phyloP scores from a whole-genome alignment of 192 early-diverging fungal genomes.

The Coemansia sp. region DNA sequence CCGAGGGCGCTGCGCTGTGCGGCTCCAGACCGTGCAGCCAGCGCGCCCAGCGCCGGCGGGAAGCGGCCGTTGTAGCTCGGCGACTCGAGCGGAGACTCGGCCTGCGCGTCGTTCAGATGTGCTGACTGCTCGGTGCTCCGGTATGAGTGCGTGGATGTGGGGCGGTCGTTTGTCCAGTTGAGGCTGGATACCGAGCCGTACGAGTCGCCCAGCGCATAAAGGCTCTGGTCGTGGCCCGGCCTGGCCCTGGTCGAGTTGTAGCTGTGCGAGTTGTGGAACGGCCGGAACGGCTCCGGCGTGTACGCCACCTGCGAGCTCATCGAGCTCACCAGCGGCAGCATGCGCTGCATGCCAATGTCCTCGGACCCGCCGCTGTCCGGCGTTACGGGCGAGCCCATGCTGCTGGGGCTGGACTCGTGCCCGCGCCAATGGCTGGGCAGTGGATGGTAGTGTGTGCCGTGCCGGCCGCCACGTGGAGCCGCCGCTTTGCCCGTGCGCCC shows the following conservation, averaged over 20 bases:
- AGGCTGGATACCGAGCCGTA: constrained; percentile 45
- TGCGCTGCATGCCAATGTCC: constrained; percentile 4
- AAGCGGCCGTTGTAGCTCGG: constrained; percentile 26
- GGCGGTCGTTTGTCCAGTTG: constrained; percentile 42
- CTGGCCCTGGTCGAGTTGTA: constrained; percentile 15
- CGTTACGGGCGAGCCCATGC: constrained; percentile 43
- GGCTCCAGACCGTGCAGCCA: constrained; percentile 29
- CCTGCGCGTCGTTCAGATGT: constrained; percentile 20
- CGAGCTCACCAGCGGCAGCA: constrained; percentile 3
- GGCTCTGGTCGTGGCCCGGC: constrained; percentile 14
- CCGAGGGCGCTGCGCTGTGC: constrained; percentile 24
- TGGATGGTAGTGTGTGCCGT: constrained; percentile 35
- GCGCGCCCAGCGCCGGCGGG: constrained; percentile 37
- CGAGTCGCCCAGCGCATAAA: constrained; percentile 29
- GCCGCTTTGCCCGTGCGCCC: constrained; percentile 5
- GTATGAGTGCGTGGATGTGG: constrained; percentile 35
- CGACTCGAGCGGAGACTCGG: constrained; percentile 43
- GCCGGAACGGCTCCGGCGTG: constrained; percentile 16
- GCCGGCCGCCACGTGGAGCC: constrained; percentile 28
- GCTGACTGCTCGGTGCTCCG: constrained; percentile 24
- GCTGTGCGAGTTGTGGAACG: constrained; percentile 21
- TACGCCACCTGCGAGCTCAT: constrained; percentile 12
- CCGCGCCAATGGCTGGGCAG: constrained; percentile 54
- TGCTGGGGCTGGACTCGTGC: constrained; percentile 44
- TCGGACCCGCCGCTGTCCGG: constrained; percentile 35